Base-by-base conservation (phyloP, 768 basidiomycete species). In the Hemileccinum rubropunctum region DNA sequence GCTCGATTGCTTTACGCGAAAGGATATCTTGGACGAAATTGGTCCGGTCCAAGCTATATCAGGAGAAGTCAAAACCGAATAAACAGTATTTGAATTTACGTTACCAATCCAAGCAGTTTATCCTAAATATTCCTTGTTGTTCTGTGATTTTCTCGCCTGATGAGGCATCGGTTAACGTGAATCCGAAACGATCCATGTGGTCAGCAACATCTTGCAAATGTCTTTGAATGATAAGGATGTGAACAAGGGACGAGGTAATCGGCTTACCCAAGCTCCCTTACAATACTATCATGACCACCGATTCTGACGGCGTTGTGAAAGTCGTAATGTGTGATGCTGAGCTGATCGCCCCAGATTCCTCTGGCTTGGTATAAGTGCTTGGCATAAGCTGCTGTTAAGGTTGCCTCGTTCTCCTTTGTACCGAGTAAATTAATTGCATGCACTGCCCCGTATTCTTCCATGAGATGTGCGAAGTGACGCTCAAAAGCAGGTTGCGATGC, bases 401-500 rank as follows among this genome's bases (percentile, higher is more conserved):
- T 82, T 4, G 88, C 79, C 70, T 99, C 97, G 58, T 94, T 92
- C 65, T 98, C 95, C 65, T 93, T 94, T 33, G 81, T 81, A 10
- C 93, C 93, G 1, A 99, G 81, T 7, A 98, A 76, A 67, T 98
- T 98, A 54, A 98, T 83, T 21, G 86, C 91, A 63, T 99, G 91
- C 14, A 87, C 76, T 1, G 82, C 76, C 4, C 83, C 84, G 61
- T 99, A 98, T 60, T 92, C 86, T 56, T 93, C 86, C 54, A 87
- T 80, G 33, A 98, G 72, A 48, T 92, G 86, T 10, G 84, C 77
- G 50, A 98, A 91, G 70, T 99, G 97, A 34, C 91, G 84, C 57
- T 98, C 91, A 63, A 99, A 99, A 1, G 97, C 97, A 8, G 95
- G 95, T 58, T 98, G 95, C 1, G 95, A 95, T 3, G 94, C 92